Base-by-base conservation (phyloP, 176 grass and related monocot species). In the Saccharum officinarum region DNA sequence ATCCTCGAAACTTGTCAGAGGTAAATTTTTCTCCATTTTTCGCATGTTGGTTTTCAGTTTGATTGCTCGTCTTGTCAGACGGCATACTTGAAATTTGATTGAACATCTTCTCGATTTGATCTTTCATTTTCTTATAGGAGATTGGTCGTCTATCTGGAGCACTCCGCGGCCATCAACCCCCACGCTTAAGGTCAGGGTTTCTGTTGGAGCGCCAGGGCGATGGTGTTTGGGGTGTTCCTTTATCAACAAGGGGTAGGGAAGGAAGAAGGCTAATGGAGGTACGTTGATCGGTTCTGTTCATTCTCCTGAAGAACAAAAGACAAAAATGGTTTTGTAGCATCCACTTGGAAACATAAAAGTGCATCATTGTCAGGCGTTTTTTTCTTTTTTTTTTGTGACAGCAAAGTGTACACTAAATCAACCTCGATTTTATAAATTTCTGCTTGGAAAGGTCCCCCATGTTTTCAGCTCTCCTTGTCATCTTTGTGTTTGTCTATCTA, bases 191-290 rank as follows among this genome's bases (percentile, higher is more conserved):
- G 84, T 77, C 88, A 44, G 80, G 88, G 31, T 75, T 89, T 87
- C 60, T 92, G 20, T 41, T 91, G 72, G 91, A 92, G 57, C 88
- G 80, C 15, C 87, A 90, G 57, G 86, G 84, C 46, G 90, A 95
- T 80, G 80, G 73, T 72, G 76, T 91, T 87, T 91, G 79, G 72
- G 86, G 88, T 82, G 88, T 86, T 85, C 88, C 93, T 25, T 60
- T 91, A 39, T 54, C 90, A 33, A 68, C 81, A 71, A 88, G 93
- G 75, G 83, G 67, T 77, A 90, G 93, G 67, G 93, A 95, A 84
- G 91, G 86, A 84, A 92, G 85, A 80, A 87, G 89, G 75, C 65
- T 91, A 77, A 84, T 81, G 46, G 93, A 95, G 84, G 93, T 95
- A 57, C 37, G 69, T 59, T 40, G 71, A 71, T 39, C 31, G 30